These are phyloP conservation scores for Cupressus sempervirens DNA, from an alignment of 75 land plant species.

Conservation along the genomic window DNA sequence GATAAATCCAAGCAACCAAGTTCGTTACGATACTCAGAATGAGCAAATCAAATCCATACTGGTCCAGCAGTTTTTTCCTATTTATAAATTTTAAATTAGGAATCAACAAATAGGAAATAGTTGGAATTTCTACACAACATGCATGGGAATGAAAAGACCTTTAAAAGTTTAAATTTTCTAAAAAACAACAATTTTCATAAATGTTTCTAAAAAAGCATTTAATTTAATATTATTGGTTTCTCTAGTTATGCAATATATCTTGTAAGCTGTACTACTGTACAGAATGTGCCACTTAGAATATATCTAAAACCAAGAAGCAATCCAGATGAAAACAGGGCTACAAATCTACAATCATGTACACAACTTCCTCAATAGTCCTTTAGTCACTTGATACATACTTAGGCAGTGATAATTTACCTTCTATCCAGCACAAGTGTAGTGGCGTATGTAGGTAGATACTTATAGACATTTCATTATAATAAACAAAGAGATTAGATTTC, in stretches of 20 bases:
- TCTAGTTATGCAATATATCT: background rate
- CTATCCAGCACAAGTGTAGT: background rate
- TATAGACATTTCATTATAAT: background rate
- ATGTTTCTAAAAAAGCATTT: background rate
- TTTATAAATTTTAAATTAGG: background rate
- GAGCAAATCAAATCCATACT: background rate
- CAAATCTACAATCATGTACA: background rate
- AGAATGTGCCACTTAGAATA: background rate
- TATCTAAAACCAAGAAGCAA: background rate
- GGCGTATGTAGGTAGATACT: background rate
- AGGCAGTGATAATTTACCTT: background rate
- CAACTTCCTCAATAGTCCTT: background rate
- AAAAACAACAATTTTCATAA: background rate
- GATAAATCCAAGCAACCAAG: conserved; percentile 10
- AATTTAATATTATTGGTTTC: background rate
- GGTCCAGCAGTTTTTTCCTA: background rate
- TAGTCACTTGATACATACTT: background rate
- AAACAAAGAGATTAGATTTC: background rate
- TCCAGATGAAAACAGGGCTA: background rate
- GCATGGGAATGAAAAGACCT: background rate
- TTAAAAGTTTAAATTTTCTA: background rate
- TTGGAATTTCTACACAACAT: background rate
- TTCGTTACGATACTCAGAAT: conserved; percentile 13
- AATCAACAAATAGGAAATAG: background rate
- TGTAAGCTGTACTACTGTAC: background rate